Conservation (phyloP, 192 early-diverging fungal genomes). For the Coemansia sp. region DNA sequence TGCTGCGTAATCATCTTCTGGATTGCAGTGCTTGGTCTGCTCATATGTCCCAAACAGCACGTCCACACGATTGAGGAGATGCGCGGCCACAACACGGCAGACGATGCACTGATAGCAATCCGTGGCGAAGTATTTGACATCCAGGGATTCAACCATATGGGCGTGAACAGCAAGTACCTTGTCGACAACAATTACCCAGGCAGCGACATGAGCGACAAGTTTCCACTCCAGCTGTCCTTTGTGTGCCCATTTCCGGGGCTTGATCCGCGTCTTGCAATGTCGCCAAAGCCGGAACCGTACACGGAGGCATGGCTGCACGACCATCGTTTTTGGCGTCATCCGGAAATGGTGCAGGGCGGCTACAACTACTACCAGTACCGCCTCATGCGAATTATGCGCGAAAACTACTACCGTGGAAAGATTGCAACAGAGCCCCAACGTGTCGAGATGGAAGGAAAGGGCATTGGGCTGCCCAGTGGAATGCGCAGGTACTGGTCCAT, state of each 20-base stretch:
- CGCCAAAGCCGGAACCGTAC: slow-evolving; percentile 58
- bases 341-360: slow-evolving; percentile 50
- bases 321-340: slow-evolving; percentile 62
- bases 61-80: slow-evolving; percentile 72
- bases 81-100: slow-evolving; percentile 59
- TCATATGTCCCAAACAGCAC: slow-evolving; percentile 74
- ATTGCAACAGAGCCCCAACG: slow-evolving; percentile 61
- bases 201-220: slow-evolving; percentile 63
- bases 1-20: slow-evolving; percentile 82
- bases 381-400: slow-evolving; percentile 62
- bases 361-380: slow-evolving; percentile 69
- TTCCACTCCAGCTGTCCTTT: slow-evolving; percentile 68
- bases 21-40: slow-evolving; percentile 70
- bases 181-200: slow-evolving; percentile 66
- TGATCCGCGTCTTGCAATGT: slow-evolving; percentile 53
- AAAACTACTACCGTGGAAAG: slow-evolving; percentile 67
- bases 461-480: slow-evolving; percentile 42
- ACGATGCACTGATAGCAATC: slow-evolving; percentile 64
- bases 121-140: slow-evolving; percentile 85
- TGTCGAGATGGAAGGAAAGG: slow-evolving; percentile 60
- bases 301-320: slow-evolving; percentile 68
- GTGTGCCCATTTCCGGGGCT: slow-evolving; percentile 59
- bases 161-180: slow-evolving; percentile 53
- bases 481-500: slow-evolving; percentile 61
- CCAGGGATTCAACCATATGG: slow-evolving; percentile 60